Base-by-base conservation (phyloP, 805 yeast genomes). In the Yueomyces sinensis region DNA sequence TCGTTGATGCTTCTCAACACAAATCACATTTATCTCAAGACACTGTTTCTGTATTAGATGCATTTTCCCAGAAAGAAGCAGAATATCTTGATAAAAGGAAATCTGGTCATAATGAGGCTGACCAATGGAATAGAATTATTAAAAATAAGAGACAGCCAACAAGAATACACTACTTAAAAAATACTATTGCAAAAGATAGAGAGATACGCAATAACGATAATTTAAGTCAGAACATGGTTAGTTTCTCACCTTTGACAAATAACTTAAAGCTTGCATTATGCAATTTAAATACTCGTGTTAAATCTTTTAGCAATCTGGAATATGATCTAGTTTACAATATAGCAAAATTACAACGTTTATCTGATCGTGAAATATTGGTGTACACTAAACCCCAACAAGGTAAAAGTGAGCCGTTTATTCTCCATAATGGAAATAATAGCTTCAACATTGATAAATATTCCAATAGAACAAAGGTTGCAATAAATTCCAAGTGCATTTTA, bases 401-500 rank as follows among this genome's bases (percentile, higher is more conserved):
- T 22, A 22, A 7, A 7, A 22, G 11, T 11, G 7, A 7, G 7
- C 11, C 24, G 7, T 22, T 22, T 7, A 7, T 22, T 7, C 24
- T 22, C 24, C 24, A 22, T 22, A 22, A 11, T 22, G 24, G 11
- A 7, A 7, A 7, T 22, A 22, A 7, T 22, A 22, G 7, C 11
- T 7, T 7, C 24, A 4, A 23, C 5, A 22, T 9, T n/a, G 14
- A 17, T 15, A 14, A 29, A 17, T 17, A 29, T 13, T 9, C n/a
- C 17, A n/a, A 15, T 3, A 18, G 27, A 6, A 18, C 27, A 11
- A 27, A 22, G 15, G n/a, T 35, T 37, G 47, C 47, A 19, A 33
- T 42, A 17, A 41, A 41, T 34, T 40, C 44, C 20, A 42, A 36
- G 30, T 38, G 37, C 40, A 35, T 28, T 35, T 36, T 41, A 31